These are phyloP conservation scores for Xanthoceras sorbifolium DNA, from an alignment of 345 rosid species.

Conservation along the genomic window DNA sequence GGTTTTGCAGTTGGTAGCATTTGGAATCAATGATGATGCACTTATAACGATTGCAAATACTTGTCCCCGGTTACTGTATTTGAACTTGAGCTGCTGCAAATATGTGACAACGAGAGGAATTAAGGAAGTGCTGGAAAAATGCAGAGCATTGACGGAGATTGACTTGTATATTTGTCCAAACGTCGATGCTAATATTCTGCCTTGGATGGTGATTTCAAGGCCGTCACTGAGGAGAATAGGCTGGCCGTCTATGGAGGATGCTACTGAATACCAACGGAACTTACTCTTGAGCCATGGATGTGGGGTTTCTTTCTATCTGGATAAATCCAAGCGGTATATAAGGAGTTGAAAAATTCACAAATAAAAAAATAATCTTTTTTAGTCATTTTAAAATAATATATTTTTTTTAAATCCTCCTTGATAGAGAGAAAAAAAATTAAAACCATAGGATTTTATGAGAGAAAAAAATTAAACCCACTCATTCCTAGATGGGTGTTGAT, in stretches of 20 bases:
- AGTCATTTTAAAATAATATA: too few relatives aligned
- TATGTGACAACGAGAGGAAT: constrained; percentile 60
- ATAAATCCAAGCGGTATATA: too few relatives aligned
- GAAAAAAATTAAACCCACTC: too few relatives aligned
- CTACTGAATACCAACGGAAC: constrained; percentile 32
- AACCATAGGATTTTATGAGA: too few relatives aligned
- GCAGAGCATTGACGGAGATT: constrained; percentile 58
- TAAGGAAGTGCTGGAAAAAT: constrained; percentile 45
- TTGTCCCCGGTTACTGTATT: constrained; percentile 42
- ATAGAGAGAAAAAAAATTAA: too few relatives aligned
- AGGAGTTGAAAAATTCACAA: too few relatives aligned
- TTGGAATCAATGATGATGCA: constrained; percentile 44
- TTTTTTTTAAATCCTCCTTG: too few relatives aligned
- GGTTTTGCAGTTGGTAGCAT: constrained; percentile 47
- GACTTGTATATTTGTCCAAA: constrained; percentile 47
- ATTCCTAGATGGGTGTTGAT: too few relatives aligned
- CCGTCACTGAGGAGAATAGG: constrained; percentile 66
- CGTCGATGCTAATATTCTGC: constrained; percentile 33
- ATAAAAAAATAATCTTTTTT: too few relatives aligned
- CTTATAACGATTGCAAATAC: constrained; percentile 48
- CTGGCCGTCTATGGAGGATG: constrained; percentile 36
- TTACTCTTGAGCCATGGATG: constrained; percentile 73
- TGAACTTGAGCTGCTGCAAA: constrained; percentile 55
- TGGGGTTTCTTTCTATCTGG: constrained; percentile 48
- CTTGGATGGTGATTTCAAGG: constrained; percentile 53